Evolutionary conservation across 2,329 filamentous ascomycete genomes (phyloP), one percentile per base, ranked within the genome.

Genomic region (Cladosporium phlei): DNA sequence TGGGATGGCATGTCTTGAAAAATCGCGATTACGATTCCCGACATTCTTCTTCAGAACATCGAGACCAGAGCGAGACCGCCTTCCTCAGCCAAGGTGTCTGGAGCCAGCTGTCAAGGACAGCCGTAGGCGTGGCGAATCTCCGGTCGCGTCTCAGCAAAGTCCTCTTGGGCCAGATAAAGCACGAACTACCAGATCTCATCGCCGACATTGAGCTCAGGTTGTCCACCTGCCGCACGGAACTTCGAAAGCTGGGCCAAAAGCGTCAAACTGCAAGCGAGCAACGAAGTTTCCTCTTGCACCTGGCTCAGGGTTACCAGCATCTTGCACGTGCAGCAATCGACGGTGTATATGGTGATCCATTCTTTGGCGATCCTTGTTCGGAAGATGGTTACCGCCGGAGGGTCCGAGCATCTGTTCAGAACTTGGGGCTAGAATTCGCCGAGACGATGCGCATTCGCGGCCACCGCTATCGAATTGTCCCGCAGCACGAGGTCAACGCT

Each of bases 1-100:
- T 73, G 0, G 76, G 76, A 0, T 80, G 75, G 76, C 74, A 80
- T 51, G 68, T 78, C 14, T 52, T 81, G 4, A 73, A 69, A 16
- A 80, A 80, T 48, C 60, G 69, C 7, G 56, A 51, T 2, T 53
- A 52, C n/a, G 55, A 61, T 30, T 21, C 32, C 8, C 24, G 25
- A 5, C 30, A 45, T 21, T n/a, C 2, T 8, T 38, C 33, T 20
- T 21, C 6, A 9, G 43, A 20, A 8, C 10, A 30, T 11, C 43
- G 32, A 6, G 25, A 46, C 17, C 24, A 38, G 20, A 17, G 16
- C 2, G 43, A 46, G 24, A 29, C 25, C 5, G 19, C 27, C 33
- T 46, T 46, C 39, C 21, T 30, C 27, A 22, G 12, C 11, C 16
- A 22, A 16, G 17, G 17, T 2, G 8, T 8, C 3, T 42, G 38